A percentile compares a stretch with the other conserved stretches of the same genome.
phyloP scores from a whole-genome alignment of 495 filamentous ascomycete genomes.

The Parachaetomium inaequale region DNA sequence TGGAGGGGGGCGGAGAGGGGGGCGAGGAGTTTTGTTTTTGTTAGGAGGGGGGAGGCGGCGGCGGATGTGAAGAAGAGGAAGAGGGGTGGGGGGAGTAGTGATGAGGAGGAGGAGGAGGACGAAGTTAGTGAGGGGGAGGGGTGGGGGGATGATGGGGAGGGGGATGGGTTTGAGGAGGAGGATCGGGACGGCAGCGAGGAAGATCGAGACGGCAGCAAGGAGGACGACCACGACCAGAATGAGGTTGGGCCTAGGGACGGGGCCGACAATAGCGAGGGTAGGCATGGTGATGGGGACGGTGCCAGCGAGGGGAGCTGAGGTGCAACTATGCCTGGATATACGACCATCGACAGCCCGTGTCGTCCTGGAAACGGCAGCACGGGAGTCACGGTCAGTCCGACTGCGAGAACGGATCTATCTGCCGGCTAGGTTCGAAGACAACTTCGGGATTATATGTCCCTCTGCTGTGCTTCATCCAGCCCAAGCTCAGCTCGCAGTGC shows the following conservation, averaged over 20 bases:
- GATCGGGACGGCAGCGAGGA: background rate
- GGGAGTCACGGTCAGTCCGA: too few species aligned
- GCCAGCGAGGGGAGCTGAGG: too few species aligned
- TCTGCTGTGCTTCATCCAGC: background rate
- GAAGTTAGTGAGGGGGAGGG: slow-evolving; percentile 11
- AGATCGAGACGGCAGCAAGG: background rate
- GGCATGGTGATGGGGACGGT: too few species aligned
- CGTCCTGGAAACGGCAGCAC: too few species aligned
- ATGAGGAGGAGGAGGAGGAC: slow-evolving; percentile 17
- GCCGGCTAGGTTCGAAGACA: background rate
- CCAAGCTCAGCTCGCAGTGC: background rate
- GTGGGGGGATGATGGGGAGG: background rate
- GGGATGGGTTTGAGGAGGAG: background rate
- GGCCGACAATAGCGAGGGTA: too few species aligned
- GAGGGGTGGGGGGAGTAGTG: slow-evolving; percentile 23
- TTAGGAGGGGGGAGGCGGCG: slow-evolving; percentile 47
- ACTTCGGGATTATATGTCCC: background rate
- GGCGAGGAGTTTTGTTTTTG: slow-evolving; percentile 77
- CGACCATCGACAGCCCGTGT: too few species aligned
- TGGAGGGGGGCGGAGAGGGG: slow-evolving; percentile 79
- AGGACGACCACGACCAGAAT: background rate
- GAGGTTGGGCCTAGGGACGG: background rate
- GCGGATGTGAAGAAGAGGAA: slow-evolving; percentile 25
- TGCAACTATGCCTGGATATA: too few species aligned
- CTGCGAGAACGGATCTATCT: background rate